A percentile compares a stretch with the other conserved stretches of the same genome.
phyloP scores from a whole-genome alignment of 1,139 yeast species.

The Yamadazyma trypodendri region DNA sequence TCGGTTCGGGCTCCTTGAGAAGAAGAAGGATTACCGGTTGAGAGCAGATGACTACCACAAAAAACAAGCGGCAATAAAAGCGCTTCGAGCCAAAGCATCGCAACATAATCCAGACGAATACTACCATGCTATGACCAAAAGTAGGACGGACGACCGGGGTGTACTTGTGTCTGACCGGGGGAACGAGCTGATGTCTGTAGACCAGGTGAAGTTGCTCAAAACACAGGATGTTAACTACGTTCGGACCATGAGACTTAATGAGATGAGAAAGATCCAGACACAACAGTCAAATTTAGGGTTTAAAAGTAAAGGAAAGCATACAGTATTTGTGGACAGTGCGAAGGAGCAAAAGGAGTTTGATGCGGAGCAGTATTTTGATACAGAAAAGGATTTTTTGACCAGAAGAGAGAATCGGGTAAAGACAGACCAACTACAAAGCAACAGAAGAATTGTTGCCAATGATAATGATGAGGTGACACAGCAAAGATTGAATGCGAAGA shows the following conservation, averaged over 20 bases:
- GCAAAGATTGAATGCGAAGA: constrained; percentile 51
- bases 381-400: constrained; percentile 61
- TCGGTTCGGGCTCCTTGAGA: constrained; percentile 81
- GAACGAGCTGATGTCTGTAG: constrained; percentile 60
- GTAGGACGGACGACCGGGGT: constrained; percentile 67
- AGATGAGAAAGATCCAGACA: constrained; percentile 61
- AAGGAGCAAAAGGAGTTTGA: constrained; percentile 57
- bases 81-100: constrained; percentile 68
- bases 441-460: constrained; percentile 26
- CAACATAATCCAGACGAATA: constrained; percentile 93
- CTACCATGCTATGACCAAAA: constrained; percentile 85
- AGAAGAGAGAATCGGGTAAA: constrained; percentile 75
- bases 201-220: constrained; percentile 78
- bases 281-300: constrained; percentile 55
- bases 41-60: constrained; percentile 88
- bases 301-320: constrained; percentile 67
- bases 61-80: constrained; percentile 81
- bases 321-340: constrained; percentile 74
- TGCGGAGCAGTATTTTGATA: constrained; percentile 65
- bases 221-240: constrained; percentile 89
- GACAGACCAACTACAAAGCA: constrained; percentile 55
- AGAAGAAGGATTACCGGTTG: constrained; percentile 89
- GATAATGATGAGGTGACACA: constrained; percentile 32
- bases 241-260: constrained; percentile 71
- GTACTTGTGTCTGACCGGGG: constrained; percentile 67